Evolutionary conservation across 495 filamentous ascomycete genomes (phyloP).

Genomic region (Lepidopterella palustris): DNA sequence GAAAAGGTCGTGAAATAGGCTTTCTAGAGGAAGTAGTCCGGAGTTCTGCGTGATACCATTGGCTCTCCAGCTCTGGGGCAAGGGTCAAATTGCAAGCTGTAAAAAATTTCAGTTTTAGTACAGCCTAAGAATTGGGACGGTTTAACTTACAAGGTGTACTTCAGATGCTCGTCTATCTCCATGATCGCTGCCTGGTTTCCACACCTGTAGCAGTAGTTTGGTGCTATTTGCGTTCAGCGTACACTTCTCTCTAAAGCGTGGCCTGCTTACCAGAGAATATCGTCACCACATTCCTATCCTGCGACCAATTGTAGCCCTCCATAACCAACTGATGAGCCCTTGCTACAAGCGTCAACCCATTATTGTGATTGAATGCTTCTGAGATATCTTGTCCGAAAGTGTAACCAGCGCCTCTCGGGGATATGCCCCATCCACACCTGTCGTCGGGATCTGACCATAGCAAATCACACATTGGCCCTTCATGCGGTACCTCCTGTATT

Average conservation of each 20-base stretch:
- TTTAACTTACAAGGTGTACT: conserved; percentile 95
- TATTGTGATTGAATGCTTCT: conserved; percentile 99
- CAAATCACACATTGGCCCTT: conserved; percentile 97
- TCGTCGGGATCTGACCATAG: conserved; percentile 98
- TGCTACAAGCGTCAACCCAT: conserved; percentile 91
- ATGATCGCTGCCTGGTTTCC: conserved; percentile 99
- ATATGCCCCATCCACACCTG: conserved; percentile 97
- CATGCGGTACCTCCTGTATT: conserved; percentile 97
- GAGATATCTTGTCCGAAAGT: conserved; percentile 99
- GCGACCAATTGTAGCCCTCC: conserved; percentile 98
- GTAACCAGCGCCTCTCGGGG: conserved; percentile 92
- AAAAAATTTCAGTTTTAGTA: conserved; percentile 6
- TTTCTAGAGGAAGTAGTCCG: conserved; percentile 92
- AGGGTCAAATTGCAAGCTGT: conserved; percentile 96
- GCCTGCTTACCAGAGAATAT: conserved; percentile 80
- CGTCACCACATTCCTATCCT: conserved; percentile 95
- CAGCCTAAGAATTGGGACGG: background rate
- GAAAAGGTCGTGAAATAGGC: background rate
- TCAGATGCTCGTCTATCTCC: conserved; percentile 99
- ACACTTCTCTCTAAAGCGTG: background rate
- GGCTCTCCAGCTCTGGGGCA: conserved; percentile 96
- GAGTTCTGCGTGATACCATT: conserved; percentile 95
- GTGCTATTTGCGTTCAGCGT: conserved; percentile 51
- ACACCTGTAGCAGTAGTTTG: conserved; percentile 97
- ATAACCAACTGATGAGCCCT: conserved; percentile 94